Conservation (phyloP, 2,329 filamentous ascomycete genomes). For the Penicillium thymicola region DNA sequence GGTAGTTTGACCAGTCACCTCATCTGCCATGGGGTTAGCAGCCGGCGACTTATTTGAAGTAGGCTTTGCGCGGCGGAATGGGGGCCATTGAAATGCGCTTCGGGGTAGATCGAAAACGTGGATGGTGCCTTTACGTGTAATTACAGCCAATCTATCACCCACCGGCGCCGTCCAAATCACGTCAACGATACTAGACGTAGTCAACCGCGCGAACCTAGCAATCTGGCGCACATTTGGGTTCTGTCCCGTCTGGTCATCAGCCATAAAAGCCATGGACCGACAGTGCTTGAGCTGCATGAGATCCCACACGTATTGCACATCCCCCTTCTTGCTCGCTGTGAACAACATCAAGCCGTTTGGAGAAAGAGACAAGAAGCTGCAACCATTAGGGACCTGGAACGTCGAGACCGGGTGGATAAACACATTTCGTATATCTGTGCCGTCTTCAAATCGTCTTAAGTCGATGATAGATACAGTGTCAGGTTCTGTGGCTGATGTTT, state of each 20-base stretch:
- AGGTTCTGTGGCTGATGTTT: constrained; percentile 38
- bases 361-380: constrained; percentile 49
- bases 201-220: constrained; percentile 86
- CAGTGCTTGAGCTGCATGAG: constrained; percentile 48
- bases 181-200: constrained; percentile 84
- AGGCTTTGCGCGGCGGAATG: constrained; percentile 53
- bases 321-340: constrained; percentile 49
- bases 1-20: constrained; percentile 45
- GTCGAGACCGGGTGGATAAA: constrained; percentile 41
- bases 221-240: constrained; percentile 67
- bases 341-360: constrained; percentile 48
- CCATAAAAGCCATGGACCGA: constrained; percentile 37
- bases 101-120: constrained; percentile 85
- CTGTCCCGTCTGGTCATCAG: constrained; percentile 33
- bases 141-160: constrained; percentile 78
- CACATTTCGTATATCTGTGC: constrained; percentile 33
- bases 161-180: constrained; percentile 81
- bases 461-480: constrained; percentile 48
- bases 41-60: constrained; percentile 33
- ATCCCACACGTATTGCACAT: constrained; percentile 52
- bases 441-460: constrained; percentile 43
- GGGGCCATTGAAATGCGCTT: constrained; percentile 83
- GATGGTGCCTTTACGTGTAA: constrained; percentile 92
- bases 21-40: constrained; percentile 46
- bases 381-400: constrained; percentile 49